phyloP scores from a whole-genome alignment of 2,329 filamentous ascomycete genomes.

The Venturia aucupariae region DNA sequence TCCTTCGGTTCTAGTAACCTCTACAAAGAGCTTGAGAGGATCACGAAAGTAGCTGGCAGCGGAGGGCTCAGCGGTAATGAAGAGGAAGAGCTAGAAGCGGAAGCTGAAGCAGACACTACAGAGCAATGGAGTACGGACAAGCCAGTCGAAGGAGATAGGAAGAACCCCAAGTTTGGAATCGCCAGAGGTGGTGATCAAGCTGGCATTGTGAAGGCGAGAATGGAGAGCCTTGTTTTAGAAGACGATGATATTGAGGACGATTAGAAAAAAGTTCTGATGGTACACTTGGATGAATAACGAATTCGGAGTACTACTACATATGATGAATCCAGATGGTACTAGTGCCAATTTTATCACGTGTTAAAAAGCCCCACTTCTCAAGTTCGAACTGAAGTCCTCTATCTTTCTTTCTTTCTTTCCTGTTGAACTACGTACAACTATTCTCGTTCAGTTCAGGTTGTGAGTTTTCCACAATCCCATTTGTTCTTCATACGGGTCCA shows the following conservation, averaged over 20 bases:
- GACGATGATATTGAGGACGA: constrained; percentile 40
- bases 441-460: too few relatives aligned
- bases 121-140: constrained; percentile 37
- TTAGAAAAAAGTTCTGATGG: neutral
- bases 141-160: constrained; percentile 23
- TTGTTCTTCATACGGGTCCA: too few relatives aligned
- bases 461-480: too few relatives aligned
- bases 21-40: constrained; percentile 49
- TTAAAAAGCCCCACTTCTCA: neutral
- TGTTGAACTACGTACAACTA: too few relatives aligned
- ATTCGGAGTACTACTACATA: too few relatives aligned
- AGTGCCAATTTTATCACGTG: neutral
- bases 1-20: constrained; percentile 30
- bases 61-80: constrained; percentile 24
- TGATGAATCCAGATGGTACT: neutral
- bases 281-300: neutral
- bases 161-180: constrained; percentile 19
- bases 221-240: constrained; percentile 32
- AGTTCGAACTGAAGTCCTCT: neutral
- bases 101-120: constrained; percentile 12
- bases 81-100: constrained; percentile 23
- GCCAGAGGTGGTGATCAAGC: constrained; percentile 15
- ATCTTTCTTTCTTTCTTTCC: too few relatives aligned
- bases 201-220: constrained; percentile 19
- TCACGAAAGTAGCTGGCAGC: constrained; percentile 58